A percentile compares a stretch with the other conserved stretches of the same genome.
Evolutionary conservation across 345 rosid species (phyloP).

Genomic region (Pistacia vera): DNA sequence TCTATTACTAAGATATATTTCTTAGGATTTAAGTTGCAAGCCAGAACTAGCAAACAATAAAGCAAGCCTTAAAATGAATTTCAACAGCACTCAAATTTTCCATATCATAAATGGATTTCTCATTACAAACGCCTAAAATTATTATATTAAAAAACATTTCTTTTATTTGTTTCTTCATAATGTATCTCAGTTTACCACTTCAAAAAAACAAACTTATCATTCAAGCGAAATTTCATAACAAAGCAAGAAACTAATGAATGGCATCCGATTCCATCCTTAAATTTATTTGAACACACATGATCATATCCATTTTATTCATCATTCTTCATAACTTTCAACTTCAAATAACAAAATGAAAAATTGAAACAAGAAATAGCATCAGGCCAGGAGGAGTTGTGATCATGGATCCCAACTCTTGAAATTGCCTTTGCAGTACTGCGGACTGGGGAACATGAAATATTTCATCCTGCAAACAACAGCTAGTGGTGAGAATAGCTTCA

Average conservation of each 20-base stretch:
- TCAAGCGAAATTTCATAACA: not conserved
- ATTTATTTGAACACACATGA: not conserved
- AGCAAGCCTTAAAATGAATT: not conserved
- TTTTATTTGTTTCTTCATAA: not conserved
- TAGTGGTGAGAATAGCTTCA: not conserved
- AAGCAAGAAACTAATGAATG: not conserved
- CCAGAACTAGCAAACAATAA: not conserved
- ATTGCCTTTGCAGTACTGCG: constrained; percentile 73
- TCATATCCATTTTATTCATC: not conserved
- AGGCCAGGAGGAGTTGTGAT: constrained; percentile 98
- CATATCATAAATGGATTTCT: not conserved
- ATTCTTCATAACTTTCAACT: not conserved
- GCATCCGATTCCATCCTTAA: not conserved
- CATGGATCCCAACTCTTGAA: constrained; percentile 95
- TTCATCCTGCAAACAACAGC: constrained; percentile 67
- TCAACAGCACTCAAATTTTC: not conserved
- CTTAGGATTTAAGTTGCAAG: not conserved
- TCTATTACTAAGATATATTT: not conserved
- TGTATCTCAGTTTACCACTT: not conserved
- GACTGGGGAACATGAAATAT: constrained; percentile 92
- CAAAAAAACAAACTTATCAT: not conserved
- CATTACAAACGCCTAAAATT: not conserved
- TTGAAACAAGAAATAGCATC: constrained; percentile 25
- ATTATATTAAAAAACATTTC: not conserved
- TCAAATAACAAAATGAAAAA: constrained; percentile 1